Percentiles rank a stretch among this genome's conserved stretches.
Evolutionary conservation across 148 eudicot species (phyloP).

Genomic region (Heliosperma pusillum): DNA sequence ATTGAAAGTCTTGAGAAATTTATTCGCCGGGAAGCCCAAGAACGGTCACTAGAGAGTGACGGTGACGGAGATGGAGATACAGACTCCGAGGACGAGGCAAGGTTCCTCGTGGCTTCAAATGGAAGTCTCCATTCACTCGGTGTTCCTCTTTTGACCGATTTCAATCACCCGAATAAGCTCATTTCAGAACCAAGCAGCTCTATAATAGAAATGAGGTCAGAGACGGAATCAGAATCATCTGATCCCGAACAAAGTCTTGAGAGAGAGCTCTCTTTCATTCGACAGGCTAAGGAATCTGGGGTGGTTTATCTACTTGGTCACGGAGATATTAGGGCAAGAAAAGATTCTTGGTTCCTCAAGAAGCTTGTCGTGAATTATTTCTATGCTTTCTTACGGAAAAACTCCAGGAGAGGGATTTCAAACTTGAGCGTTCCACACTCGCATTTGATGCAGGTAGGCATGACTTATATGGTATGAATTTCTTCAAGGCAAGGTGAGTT

Average conservation of each 20-base stretch:
- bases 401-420: slow-evolving; percentile 80
- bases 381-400: slow-evolving; percentile 89
- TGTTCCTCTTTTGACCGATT: slow-evolving; percentile 65
- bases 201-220: slow-evolving; percentile 35
- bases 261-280: slow-evolving; percentile 78
- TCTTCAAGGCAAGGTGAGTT: slow-evolving; percentile 26
- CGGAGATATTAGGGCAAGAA: slow-evolving; percentile 90
- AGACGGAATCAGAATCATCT: slow-evolving; percentile 27
- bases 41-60: slow-evolving; percentile 76
- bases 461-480: slow-evolving; percentile 82
- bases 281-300: slow-evolving; percentile 86
- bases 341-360: slow-evolving; percentile 92
- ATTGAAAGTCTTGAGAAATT: slow-evolving; percentile 92
- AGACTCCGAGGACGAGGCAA: slow-evolving; percentile 58
- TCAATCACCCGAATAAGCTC: slow-evolving; percentile 32
- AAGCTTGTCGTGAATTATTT: slow-evolving; percentile 92
- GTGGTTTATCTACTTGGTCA: slow-evolving; percentile 98
- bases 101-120: slow-evolving; percentile 58
- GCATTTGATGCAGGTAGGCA: slow-evolving; percentile 88
- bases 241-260: slow-evolving; percentile 83
- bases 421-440: slow-evolving; percentile 93
- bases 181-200: slow-evolving; percentile 54
- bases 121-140: slow-evolving; percentile 86
- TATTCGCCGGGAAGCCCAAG: slow-evolving; percentile 84
- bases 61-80: slow-evolving; percentile 55